phyloP scores from a whole-genome alignment of 108 stramenopile genomes.

The Fistulifera pelliculosa region DNA sequence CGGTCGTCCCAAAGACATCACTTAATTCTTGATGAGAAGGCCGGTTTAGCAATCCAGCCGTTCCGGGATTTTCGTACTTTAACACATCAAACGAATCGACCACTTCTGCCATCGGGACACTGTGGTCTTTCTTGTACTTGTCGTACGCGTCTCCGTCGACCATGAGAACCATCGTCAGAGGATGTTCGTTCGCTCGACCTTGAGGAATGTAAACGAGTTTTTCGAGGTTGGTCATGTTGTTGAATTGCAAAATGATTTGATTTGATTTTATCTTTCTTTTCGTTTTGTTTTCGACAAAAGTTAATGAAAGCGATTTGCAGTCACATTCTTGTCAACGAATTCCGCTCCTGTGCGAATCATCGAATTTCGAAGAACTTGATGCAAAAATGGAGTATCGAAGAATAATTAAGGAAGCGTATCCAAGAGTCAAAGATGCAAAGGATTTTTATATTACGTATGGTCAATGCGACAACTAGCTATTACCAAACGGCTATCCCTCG shows the following conservation, averaged over 20 bases:
- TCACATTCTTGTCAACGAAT: too few relatives aligned
- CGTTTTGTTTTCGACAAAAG: too few relatives aligned
- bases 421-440: too few relatives aligned
- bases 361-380: too few relatives aligned
- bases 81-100: conserved; percentile 10
- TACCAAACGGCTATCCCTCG: too few relatives aligned
- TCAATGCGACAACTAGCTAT: too few relatives aligned
- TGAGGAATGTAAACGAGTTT: conserved; percentile 37
- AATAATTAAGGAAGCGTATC: too few relatives aligned
- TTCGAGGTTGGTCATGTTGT: conserved; percentile 99
- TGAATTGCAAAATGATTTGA: conserved; percentile 98
- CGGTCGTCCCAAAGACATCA: conserved; percentile 11
- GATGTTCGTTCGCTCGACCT: conserved; percentile 7
- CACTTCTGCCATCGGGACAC: conserved; percentile 11
- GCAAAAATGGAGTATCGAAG: too few relatives aligned
- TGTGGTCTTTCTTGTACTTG: conserved; percentile 7
- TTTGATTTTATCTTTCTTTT: too few relatives aligned
- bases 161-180: conserved; percentile 10
- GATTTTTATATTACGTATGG: too few relatives aligned
- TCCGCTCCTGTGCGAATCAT: too few relatives aligned
- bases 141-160: conserved; percentile 10
- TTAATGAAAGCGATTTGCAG: too few relatives aligned
- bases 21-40: conserved; percentile 8
- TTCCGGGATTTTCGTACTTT: conserved; percentile 12
- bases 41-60: neutral